These are phyloP conservation scores for Effrenium voratum DNA, from an alignment of 73 alveolate species.

Conservation along the genomic window DNA sequence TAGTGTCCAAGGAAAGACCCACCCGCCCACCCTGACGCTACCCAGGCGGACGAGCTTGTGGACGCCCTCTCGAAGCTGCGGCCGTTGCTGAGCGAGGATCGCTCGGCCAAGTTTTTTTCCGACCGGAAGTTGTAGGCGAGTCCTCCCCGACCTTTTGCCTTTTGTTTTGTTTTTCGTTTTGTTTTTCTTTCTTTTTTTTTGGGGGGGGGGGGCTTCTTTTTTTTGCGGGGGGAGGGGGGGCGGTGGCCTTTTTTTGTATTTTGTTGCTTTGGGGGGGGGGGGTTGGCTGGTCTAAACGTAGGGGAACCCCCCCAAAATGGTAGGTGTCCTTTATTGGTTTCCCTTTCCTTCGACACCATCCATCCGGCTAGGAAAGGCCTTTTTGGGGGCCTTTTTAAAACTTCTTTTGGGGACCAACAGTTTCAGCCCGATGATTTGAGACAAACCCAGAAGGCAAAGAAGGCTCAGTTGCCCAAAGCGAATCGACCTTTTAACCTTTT, in stretches of 20 bases:
- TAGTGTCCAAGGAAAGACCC: too few relatives aligned
- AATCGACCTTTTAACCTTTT: not conserved
- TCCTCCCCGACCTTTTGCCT: not conserved
- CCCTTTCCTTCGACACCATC: too few relatives aligned
- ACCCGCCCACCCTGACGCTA: not conserved
- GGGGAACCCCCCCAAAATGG: too few relatives aligned
- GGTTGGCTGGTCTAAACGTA: too few relatives aligned
- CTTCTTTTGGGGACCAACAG: not conserved
- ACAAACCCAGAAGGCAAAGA: not conserved
- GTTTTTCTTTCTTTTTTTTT: too few relatives aligned
- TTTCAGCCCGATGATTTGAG: not conserved
- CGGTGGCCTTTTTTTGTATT: not conserved
- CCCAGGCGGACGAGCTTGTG: conserved; percentile 62
- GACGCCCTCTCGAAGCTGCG: conserved; percentile 78
- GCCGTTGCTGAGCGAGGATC: conserved; percentile 56
- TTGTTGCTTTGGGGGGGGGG: not conserved
- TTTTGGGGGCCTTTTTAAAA: too few relatives aligned
- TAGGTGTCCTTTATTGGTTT: too few relatives aligned
- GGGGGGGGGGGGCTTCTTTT: not conserved
- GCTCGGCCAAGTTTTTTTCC: not conserved
- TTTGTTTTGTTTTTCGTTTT: too few relatives aligned
- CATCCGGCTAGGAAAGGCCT: too few relatives aligned
- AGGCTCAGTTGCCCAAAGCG: not conserved
- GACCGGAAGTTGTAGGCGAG: not conserved
- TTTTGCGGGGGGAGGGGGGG: not conserved